phyloP scores from a whole-genome alignment of 202 grass and related monocot genomes.

The Miscanthus sacchariflorus region DNA sequence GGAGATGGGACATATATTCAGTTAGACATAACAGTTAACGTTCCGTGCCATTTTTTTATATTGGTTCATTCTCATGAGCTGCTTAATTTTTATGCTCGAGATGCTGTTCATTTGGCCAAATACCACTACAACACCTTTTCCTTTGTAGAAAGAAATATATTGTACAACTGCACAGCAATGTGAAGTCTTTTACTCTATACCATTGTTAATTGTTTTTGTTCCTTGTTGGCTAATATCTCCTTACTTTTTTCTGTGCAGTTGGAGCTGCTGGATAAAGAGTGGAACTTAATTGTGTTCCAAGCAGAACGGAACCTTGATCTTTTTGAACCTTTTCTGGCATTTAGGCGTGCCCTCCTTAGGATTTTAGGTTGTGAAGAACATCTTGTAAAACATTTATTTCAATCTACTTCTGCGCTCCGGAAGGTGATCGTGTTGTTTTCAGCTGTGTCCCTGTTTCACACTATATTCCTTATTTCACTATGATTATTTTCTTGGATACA shows the following conservation, averaged over 20 bases:
- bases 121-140: conserved; percentile 11
- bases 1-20: background rate
- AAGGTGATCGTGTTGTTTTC: conserved; percentile 63
- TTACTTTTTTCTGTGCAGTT: conserved; percentile 55
- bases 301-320: conserved; percentile 77
- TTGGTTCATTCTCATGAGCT: background rate
- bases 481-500: conserved; percentile 56
- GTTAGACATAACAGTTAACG: background rate
- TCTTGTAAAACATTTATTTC: conserved; percentile 77
- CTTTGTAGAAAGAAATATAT: conserved; percentile 8
- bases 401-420: conserved; percentile 85
- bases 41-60: background rate
- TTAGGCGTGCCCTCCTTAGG: conserved; percentile 77
- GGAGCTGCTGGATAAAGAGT: conserved; percentile 82
- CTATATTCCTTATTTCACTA: conserved; percentile 20
- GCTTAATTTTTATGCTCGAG: background rate
- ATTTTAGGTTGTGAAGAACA: conserved; percentile 83
- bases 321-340: conserved; percentile 93
- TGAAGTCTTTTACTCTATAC: conserved; percentile 2
- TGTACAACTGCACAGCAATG: background rate
- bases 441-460: conserved; percentile 37
- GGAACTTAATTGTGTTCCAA: conserved; percentile 74
- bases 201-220: conserved; percentile 22
- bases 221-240: conserved; percentile 36
- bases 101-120: conserved; percentile 26